Evolutionary conservation across 495 filamentous ascomycete species (phyloP).

Genomic region (Penicillium parvum): DNA sequence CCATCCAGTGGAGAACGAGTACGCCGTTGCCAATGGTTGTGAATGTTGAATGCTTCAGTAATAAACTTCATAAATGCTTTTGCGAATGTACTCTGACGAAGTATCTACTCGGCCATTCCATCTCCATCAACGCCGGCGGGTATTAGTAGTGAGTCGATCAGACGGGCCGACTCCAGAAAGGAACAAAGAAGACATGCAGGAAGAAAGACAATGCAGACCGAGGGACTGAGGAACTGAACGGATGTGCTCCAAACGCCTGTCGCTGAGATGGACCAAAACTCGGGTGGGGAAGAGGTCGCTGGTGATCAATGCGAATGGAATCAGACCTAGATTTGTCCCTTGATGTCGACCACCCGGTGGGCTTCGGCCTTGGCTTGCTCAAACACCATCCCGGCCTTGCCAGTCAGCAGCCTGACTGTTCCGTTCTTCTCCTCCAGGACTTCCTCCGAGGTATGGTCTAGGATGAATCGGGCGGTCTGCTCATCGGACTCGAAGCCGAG

Average conservation of each 20-base stretch:
- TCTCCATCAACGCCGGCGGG: too few relatives aligned
- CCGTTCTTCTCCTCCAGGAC: conserved; percentile 76
- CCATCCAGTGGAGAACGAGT: too few relatives aligned
- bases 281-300: not conserved
- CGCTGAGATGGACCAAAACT: conserved; percentile 6
- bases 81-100: too few relatives aligned
- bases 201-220: too few relatives aligned
- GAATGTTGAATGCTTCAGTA: too few relatives aligned
- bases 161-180: too few relatives aligned
- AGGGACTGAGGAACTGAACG: too few relatives aligned
- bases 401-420: conserved; percentile 66
- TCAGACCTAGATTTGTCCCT: conserved; percentile 78
- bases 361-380: conserved; percentile 66
- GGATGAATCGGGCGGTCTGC: conserved; percentile 84
- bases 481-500: conserved; percentile 91
- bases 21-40: too few relatives aligned
- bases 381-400: conserved; percentile 68
- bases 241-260: conserved; percentile 13
- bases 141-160: too few relatives aligned
- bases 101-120: too few relatives aligned
- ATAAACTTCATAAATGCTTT: too few relatives aligned
- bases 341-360: conserved; percentile 87
- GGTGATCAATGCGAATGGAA: not conserved
- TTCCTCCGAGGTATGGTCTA: conserved; percentile 66
- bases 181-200: too few relatives aligned